phyloP scores from a whole-genome alignment of 106 monocot genomes.

The Chionographis japonica region DNA sequence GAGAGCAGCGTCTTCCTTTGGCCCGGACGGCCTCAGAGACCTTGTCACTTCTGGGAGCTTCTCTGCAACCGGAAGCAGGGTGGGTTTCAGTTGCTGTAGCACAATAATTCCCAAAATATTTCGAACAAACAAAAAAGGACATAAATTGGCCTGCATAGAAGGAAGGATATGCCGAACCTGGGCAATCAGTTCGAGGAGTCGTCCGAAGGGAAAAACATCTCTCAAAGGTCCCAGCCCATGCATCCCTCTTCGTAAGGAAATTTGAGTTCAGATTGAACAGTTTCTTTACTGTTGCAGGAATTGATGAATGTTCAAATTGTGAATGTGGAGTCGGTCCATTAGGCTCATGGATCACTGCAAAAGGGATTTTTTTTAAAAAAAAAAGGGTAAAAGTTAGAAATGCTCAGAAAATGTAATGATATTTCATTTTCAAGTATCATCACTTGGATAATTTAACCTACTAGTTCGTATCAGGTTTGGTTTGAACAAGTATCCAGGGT shows the following conservation, averaged over 20 bases:
- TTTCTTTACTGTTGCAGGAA: conserved; percentile 62
- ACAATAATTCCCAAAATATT: too few relatives aligned
- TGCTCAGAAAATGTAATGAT: neutral
- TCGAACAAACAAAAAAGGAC: too few relatives aligned
- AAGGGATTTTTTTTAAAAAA: neutral
- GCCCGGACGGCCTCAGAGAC: conserved; percentile 69
- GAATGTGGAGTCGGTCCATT: conserved; percentile 69
- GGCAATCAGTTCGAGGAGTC: conserved; percentile 85
- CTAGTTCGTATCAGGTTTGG: too few relatives aligned
- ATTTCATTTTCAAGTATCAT: too few relatives aligned
- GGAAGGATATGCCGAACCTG: conserved; percentile 31
- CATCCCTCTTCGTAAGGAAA: conserved; percentile 88
- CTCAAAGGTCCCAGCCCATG: conserved; percentile 85
- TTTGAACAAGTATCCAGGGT: too few relatives aligned
- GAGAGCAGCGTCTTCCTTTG: conserved; percentile 55
- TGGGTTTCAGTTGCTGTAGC: neutral
- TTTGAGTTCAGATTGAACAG: conserved; percentile 73
- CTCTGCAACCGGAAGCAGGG: conserved; percentile 29
- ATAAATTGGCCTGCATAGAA: too few relatives aligned
- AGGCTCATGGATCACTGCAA: conserved; percentile 86
- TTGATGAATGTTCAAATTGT: conserved; percentile 79
- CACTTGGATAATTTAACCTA: too few relatives aligned
- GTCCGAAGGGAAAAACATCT: conserved; percentile 62
- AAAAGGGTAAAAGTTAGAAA: conserved; percentile 1
- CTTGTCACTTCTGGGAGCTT: conserved; percentile 74